Conservation (phyloP, 2,329 filamentous ascomycete species). For the Xylaria sp. region DNA sequence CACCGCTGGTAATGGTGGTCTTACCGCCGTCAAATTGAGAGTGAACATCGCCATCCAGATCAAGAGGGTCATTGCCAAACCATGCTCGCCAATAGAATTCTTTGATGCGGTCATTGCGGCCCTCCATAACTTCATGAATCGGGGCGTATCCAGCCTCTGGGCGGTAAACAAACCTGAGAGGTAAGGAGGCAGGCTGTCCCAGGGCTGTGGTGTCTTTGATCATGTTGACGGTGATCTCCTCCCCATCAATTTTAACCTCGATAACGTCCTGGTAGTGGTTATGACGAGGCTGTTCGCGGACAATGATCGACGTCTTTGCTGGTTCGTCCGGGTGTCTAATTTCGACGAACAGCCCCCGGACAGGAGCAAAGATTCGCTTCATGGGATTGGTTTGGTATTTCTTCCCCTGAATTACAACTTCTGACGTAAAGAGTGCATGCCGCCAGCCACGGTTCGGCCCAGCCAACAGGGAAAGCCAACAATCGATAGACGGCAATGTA, state of each 20-base stretch:
- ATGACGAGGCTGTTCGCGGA: constrained; percentile 86
- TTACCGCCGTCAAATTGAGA: constrained; percentile 91
- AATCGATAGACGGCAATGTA: constrained; percentile 79
- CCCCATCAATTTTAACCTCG: constrained; percentile 79
- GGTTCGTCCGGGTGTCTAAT: constrained; percentile 84
- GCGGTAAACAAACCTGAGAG: constrained; percentile 90
- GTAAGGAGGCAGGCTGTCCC: constrained; percentile 82
- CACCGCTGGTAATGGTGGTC: constrained; percentile 86
- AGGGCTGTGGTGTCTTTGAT: constrained; percentile 93
- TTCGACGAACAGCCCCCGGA: constrained; percentile 88
- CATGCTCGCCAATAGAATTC: constrained; percentile 99
- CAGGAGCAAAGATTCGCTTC: constrained; percentile 88
- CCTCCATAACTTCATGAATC: constrained; percentile 95
- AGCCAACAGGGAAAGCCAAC: constrained; percentile 89
- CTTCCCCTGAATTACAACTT: constrained; percentile 93
- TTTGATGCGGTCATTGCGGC: constrained; percentile 97
- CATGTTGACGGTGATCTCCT: constrained; percentile 87
- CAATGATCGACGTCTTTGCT: constrained; percentile 82
- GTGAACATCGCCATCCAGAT: constrained; percentile 86
- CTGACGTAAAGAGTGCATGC: constrained; percentile 91
- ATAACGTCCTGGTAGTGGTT: constrained; percentile 91
- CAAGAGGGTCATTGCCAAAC: constrained; percentile 88
- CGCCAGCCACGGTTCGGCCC: constrained; percentile 90
- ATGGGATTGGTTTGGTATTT: constrained; percentile 98
- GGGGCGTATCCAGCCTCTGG: constrained; percentile 98